Base-by-base conservation (phyloP, 179 eudicot species). In the Silene noctiflora region DNA sequence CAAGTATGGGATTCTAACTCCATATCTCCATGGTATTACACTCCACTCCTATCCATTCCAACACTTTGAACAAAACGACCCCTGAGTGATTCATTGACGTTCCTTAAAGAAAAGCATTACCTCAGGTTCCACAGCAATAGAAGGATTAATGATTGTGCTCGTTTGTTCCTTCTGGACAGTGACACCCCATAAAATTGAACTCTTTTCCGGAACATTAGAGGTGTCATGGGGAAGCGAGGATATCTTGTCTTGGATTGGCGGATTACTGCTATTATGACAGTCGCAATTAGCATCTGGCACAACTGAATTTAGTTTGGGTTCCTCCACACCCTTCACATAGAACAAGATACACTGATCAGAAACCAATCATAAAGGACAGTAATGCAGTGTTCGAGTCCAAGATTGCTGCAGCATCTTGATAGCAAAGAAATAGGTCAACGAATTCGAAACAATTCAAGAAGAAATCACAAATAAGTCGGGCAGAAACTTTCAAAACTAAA, bases 241-340 rank as follows among this genome's bases (percentile, higher is more conserved):
- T 56, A 65, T 44, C 75, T 79, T 86, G 74, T 66, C 79, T 48
- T 70, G 77, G 56, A 60, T 29, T 71, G 72, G 66, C 55, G 70
- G 61, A 39, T 14, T 75, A 58, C 71, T 17, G 25, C 24, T 81
- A 35, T 67, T 66, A 74, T 71, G 63, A 77, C 74, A 64, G 39
- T 81, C 67, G 62, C 29, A 39, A 29, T 17, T 21, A 69, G 69
- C 80, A 78, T 78, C 75, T 77, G 83, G 58, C 31, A 71, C 59
- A 33, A 35, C 63, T 20, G 77, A 66, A 81, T 75, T 75, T 74
- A 67, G 81, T 74, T 62, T 76, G 59, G 73, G 76, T 77, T 76
- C 80, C 35, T 73, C 89, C 79, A 55, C 67, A 60, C 48, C 84
- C 87, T 90, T 86, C 80, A 82, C 76, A 39, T 13, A 76, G 51